phyloP scores from a whole-genome alignment of 805 yeast genomes.

The Kluyveromyces lactis region DNA sequence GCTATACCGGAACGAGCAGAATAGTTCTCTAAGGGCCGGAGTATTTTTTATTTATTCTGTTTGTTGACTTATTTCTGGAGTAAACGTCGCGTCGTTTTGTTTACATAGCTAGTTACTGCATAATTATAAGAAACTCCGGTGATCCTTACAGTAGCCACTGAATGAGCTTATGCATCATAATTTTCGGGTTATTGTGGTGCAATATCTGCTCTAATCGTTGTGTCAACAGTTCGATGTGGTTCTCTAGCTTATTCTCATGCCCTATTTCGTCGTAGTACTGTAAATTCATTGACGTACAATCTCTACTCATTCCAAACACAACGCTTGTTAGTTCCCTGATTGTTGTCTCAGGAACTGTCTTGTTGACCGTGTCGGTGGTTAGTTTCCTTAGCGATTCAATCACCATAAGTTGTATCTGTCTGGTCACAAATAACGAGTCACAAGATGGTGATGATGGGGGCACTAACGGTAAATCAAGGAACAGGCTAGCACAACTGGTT shows the following conservation, averaged over 20 bases:
- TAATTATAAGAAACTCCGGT: too few relatives aligned
- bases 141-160: neutral
- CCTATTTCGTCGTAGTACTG: neutral
- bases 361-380: neutral
- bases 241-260: neutral
- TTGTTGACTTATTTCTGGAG: too few relatives aligned
- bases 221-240: constrained; percentile 1
- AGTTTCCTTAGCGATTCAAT: constrained; percentile 6
- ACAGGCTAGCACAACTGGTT: constrained; percentile 4
- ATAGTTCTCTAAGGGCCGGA: too few relatives aligned
- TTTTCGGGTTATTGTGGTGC: neutral
- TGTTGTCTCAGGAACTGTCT: neutral
- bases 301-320: constrained; percentile 3
- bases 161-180: neutral
- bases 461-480: constrained; percentile 10
- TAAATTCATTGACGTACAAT: neutral
- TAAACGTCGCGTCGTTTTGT: too few relatives aligned
- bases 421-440: constrained; percentile 11
- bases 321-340: constrained; percentile 2
- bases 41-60: too few relatives aligned
- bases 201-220: neutral
- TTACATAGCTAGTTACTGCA: too few relatives aligned
- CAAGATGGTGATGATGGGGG: constrained; percentile 13
- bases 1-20: too few relatives aligned
- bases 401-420: constrained; percentile 12